Evolutionary conservation across 371 early-diverging fungal species (phyloP).

Genomic region (Mucor lusitanicus): DNA sequence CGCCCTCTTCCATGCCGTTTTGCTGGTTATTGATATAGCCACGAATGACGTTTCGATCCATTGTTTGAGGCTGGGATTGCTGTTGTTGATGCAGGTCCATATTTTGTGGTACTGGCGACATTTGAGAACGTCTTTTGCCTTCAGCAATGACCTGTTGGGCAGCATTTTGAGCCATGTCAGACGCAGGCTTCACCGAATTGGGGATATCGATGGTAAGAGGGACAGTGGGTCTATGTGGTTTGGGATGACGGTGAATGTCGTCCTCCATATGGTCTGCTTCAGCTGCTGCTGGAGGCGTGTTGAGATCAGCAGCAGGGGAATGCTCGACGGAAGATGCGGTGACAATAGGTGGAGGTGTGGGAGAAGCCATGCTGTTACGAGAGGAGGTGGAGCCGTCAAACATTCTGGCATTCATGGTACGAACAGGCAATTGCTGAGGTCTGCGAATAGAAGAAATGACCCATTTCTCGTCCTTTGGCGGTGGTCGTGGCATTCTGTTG

Average conservation of each 20-base stretch:
- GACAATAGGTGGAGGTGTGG: not conserved
- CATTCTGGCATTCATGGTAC: constrained; percentile 32
- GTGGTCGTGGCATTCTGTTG: constrained; percentile 22
- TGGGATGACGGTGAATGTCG: constrained; percentile 13
- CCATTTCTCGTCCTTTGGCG: constrained; percentile 53
- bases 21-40: constrained; percentile 5
- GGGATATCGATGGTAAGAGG: constrained; percentile 49
- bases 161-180: constrained; percentile 16
- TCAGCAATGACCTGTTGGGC: constrained; percentile 38
- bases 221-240: constrained; percentile 30
- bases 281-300: not conserved
- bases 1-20: constrained; percentile 4
- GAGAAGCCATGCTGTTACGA: constrained; percentile 6
- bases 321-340: not conserved
- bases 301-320: not conserved
- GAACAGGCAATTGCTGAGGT: constrained; percentile 49
- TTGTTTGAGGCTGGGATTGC: not conserved
- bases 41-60: constrained; percentile 3
- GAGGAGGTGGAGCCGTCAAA: constrained; percentile 16
- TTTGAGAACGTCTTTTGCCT: constrained; percentile 31
- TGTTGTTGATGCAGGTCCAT: not conserved
- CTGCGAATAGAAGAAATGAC: constrained; percentile 50
- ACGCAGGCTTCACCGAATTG: constrained; percentile 19
- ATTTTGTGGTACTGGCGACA: constrained; percentile 17
- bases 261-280: not conserved